A percentile compares a stretch with the other conserved stretches of the same genome.
These are phyloP conservation scores for Thelonectria olida DNA, from an alignment of 2,329 filamentous ascomycete species.

Conservation along the genomic window DNA sequence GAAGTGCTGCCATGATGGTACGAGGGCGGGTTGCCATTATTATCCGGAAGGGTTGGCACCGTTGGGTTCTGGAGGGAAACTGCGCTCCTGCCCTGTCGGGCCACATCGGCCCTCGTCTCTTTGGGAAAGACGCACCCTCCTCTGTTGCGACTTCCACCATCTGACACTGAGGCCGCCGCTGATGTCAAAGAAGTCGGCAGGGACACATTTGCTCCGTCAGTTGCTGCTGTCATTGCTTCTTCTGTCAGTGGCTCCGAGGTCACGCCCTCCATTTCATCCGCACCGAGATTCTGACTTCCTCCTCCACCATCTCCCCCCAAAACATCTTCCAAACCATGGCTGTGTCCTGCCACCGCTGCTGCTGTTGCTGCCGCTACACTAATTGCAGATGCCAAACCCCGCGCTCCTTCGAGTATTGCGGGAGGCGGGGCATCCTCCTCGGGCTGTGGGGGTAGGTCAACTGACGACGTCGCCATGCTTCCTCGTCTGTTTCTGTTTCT, in stretches of 20 bases:
- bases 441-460: constrained; percentile 36
- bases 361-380: constrained; percentile 34
- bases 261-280: constrained; percentile 17
- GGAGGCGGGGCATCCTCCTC: constrained; percentile 35
- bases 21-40: not conserved
- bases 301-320: constrained; percentile 16
- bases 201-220: not conserved
- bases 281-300: no score
- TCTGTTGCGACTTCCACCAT: not conserved
- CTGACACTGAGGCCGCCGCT: not conserved
- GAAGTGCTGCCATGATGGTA: not conserved
- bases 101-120: not conserved
- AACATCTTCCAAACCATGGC: constrained; percentile 18
- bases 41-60: no score
- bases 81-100: not conserved
- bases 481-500: not conserved
- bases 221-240: constrained; percentile 15
- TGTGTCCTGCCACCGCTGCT: constrained; percentile 34
- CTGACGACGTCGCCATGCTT: constrained; percentile 38
- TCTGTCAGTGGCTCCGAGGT: constrained; percentile 17
- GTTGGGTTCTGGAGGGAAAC: no score
- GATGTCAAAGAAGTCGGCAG: not conserved
- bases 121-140: not conserved
- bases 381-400: constrained; percentile 38
- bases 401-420: constrained; percentile 37